phyloP scores from a whole-genome alignment of 2,329 filamentous ascomycete genomes.

The Dichotomopilus funicola region DNA sequence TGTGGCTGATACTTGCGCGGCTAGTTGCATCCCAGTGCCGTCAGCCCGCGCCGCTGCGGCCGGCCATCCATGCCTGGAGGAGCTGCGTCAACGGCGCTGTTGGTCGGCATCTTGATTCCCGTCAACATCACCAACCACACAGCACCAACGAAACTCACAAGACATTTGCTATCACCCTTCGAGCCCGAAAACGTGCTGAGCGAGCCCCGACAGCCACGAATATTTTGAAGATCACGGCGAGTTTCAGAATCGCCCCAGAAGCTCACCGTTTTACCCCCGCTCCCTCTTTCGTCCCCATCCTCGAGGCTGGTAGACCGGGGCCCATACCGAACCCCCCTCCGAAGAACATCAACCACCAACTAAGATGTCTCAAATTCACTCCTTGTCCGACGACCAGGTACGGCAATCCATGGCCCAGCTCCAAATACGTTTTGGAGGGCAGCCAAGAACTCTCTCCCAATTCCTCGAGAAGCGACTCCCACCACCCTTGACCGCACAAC shows the following conservation, averaged over 20 bases:
- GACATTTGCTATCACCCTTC: background rate
- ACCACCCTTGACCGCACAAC: background rate
- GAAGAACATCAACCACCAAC: constrained; percentile 26
- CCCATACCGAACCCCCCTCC: background rate
- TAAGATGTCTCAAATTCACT: constrained; percentile 87
- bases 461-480: background rate
- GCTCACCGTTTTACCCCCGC: background rate
- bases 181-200: background rate
- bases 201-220: background rate
- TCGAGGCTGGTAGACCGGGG: no score
- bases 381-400: constrained; percentile 97
- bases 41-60: constrained; percentile 10
- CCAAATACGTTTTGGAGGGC: no score
- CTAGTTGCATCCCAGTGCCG: background rate
- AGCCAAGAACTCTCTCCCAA: no score
- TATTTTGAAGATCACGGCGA: background rate
- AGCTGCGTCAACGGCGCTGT: constrained; percentile 18
- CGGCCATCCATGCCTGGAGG: constrained; percentile 11
- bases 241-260: background rate
- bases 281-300: background rate
- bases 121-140: background rate
- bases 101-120: constrained; percentile 4
- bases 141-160: background rate
- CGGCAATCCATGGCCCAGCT: constrained; percentile 2
- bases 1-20: constrained; percentile 9